phyloP scores from a whole-genome alignment of 257 asterid genomes.

The Solanum corneliomulleri region DNA sequence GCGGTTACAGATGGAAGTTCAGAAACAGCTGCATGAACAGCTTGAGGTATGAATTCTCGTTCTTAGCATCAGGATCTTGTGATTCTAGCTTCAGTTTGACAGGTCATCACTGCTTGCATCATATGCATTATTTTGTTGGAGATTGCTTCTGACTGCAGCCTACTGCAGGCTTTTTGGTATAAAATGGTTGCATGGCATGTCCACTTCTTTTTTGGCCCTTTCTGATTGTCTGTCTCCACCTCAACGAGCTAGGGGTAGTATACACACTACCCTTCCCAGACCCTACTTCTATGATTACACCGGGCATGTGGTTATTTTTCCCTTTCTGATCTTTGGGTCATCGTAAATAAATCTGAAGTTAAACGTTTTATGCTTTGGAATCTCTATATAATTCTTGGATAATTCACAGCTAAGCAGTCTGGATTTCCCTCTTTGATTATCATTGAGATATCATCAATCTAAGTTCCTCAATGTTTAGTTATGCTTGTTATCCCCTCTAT shows the following conservation, averaged over 20 bases:
- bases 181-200: neutral
- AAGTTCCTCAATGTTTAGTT: neutral
- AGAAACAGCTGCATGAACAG: conserved; percentile 13
- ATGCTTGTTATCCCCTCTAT: neutral
- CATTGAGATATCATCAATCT: neutral
- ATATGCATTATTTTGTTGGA: neutral
- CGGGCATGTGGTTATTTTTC: neutral
- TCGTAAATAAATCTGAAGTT: neutral
- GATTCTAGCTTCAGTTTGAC: neutral
- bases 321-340: neutral
- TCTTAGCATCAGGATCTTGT: neutral
- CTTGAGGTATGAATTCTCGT: conserved; percentile 1
- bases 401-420: neutral
- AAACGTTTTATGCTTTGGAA: neutral
- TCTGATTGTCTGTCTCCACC: neutral
- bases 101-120: neutral
- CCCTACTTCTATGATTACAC: neutral
- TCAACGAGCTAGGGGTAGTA: neutral
- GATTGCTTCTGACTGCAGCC: neutral
- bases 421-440: neutral
- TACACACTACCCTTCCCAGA: neutral
- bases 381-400: neutral
- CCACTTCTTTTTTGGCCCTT: neutral
- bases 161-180: neutral
- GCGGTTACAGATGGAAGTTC: conserved; percentile 14